Percentiles rank a stretch among this genome's conserved stretches.
phyloP scores from a whole-genome alignment of 2,329 filamentous ascomycete genomes.

The Geosmithia putterillii region DNA sequence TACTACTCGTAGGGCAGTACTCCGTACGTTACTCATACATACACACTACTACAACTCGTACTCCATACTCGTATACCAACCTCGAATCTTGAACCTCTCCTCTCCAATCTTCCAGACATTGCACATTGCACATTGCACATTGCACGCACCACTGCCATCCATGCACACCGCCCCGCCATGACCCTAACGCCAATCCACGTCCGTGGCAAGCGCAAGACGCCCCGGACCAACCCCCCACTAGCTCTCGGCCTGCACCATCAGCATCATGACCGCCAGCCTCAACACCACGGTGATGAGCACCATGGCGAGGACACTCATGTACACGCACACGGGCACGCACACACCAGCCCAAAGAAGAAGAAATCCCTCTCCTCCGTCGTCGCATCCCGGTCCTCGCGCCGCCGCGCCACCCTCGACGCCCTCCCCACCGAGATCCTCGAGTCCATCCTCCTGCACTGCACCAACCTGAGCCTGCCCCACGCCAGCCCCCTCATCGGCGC shows the following conservation, averaged over 20 bases:
- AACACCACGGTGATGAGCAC: neutral
- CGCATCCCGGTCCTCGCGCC: conserved; percentile 8
- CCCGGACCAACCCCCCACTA: conserved; percentile 3
- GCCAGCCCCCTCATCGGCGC: conserved; percentile 30
- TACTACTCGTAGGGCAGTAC: no score
- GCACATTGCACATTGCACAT: no score
- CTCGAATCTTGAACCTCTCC: no score
- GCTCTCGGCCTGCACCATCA: conserved; percentile 1
- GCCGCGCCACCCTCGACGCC: conserved; percentile 14
- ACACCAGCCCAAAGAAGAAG: conserved; percentile 11
- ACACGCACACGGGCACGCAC: neutral
- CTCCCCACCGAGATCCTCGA: conserved; percentile 43
- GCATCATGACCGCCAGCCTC: conserved; percentile 2
- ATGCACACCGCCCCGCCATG: neutral
- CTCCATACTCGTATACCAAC: no score
- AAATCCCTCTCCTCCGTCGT: conserved; percentile 16
- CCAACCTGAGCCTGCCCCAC: conserved; percentile 33
- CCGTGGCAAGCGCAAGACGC: conserved; percentile 28
- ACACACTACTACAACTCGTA: no score
- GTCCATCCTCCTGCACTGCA: conserved; percentile 35
- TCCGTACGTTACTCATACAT: no score
- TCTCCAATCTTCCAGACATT: no score
- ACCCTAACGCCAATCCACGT: conserved; percentile 31
- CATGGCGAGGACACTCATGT: neutral
- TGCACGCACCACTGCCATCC: no score